Evolutionary conservation across 2,329 filamentous ascomycete species (phyloP), one percentile per base, ranked within the genome.

Genomic region (Geosmithia flava): DNA sequence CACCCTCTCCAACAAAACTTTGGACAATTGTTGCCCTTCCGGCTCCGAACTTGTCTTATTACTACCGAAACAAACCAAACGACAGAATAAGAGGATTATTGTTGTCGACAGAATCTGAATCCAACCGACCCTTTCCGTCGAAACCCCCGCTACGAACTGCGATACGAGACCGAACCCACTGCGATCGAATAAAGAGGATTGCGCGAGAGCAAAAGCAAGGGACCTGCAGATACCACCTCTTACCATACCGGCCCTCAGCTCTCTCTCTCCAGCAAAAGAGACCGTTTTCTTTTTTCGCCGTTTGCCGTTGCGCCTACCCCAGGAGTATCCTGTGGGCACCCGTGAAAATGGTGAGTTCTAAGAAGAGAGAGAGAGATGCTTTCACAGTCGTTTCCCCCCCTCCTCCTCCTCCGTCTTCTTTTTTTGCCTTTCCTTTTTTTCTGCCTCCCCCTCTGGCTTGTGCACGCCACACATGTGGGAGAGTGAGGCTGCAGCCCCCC

Each of bases 301-400:
- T 8, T 45, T 15, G 44, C 44, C 27, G 27, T 27, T 45, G 20
- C 8, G 20, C 15, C 44, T 39, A 19, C 45, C 37, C 45, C 17
- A 40, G 45, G 45, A 41, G 30, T 19, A 40, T 19, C 45, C 30
- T 40, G 45, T 27, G 19, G 20, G 30, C 45, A 41, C 37, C 45
- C 43, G 30, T 40, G 19, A 46, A 27, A 15, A 46, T 46, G 45
- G 45, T 46, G 39, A 40, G 45, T 37, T 46, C 27, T 11, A 37
- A 16, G 15, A 37, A 37, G 33, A 37, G 11, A 16, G 13, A 37
- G 15, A 37, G 33, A 37, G 11, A 11, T 37, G 33, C 15, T 37
- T 13, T 4, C 8, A 27, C 23, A 5, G 6, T 37, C 11, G 33
- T 37, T 37, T 7, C 33, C 33, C 33, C 33, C 33, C 33, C 33